These are phyloP conservation scores for Cubamyces sp. DNA, from an alignment of 768 basidiomycete species.

Conservation along the genomic window DNA sequence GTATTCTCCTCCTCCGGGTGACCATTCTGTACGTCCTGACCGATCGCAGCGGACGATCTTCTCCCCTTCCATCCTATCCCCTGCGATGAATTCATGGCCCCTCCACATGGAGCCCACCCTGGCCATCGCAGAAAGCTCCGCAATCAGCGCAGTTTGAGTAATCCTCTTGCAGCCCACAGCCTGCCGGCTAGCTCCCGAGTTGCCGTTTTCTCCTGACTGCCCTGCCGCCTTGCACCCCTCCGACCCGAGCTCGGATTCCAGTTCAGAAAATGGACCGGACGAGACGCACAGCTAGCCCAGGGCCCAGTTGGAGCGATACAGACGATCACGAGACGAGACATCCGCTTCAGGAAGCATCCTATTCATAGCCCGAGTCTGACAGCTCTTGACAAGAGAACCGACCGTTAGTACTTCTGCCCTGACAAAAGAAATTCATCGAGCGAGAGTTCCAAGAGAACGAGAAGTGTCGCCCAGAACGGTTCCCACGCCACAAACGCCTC, in stretches of 20 bases:
- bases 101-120: slow-evolving; percentile 1
- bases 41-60: slow-evolving; percentile 21
- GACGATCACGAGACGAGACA: neutral
- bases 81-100: neutral
- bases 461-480: slow-evolving; percentile 3
- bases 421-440: slow-evolving; percentile 23
- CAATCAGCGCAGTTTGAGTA: neutral
- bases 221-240: neutral
- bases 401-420: neutral
- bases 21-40: slow-evolving; percentile 9
- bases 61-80: neutral
- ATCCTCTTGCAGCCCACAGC: neutral
- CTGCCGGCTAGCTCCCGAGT: slow-evolving; percentile 4
- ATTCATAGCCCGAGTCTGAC: slow-evolving; percentile 14
- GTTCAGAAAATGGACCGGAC: slow-evolving; percentile 1
- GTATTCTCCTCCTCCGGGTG: slow-evolving; percentile 1
- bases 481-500: slow-evolving; percentile 22
- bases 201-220: neutral
- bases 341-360: neutral
- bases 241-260: neutral
- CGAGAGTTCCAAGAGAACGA: neutral
- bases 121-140: neutral
- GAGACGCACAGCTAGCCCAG: neutral
- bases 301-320: neutral
- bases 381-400: slow-evolving; percentile 1